Conservation (phyloP, 257 asterid species). For the Perilla frutescens region DNA sequence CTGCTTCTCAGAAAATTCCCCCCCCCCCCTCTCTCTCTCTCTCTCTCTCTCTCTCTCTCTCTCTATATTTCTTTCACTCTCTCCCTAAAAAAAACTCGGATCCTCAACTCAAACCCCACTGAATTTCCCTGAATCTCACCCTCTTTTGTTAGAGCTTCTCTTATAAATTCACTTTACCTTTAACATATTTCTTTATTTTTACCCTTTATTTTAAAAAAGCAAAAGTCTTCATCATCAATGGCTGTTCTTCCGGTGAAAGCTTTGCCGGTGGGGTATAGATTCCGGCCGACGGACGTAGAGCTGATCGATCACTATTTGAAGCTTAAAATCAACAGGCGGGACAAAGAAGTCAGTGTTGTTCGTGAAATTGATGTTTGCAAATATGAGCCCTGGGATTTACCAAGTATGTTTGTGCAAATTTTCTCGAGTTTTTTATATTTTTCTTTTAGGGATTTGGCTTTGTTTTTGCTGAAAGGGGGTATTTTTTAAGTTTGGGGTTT, state of each 20-base stretch:
- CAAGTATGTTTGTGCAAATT: conserved; percentile 44
- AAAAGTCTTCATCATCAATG: conserved; percentile 42
- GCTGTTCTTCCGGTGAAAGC: conserved; percentile 58
- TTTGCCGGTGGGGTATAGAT: conserved; percentile 90
- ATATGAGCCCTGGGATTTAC: conserved; percentile 86
- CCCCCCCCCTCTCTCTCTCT: conserved; percentile 20
- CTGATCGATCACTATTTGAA: conserved; percentile 75
- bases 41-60: conserved; percentile 30
- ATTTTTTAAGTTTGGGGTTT: neutral
- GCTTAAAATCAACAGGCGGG: conserved; percentile 67
- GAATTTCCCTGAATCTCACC: conserved; percentile 48
- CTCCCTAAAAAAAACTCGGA: conserved; percentile 27
- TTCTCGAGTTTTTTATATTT: neutral
- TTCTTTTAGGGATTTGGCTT: neutral
- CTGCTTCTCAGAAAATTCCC: conserved; percentile 45
- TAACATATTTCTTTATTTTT: neutral
- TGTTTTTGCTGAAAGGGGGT: neutral
- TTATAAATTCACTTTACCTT: conserved; percentile 28
- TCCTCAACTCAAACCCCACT: conserved; percentile 45
- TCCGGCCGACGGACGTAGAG: conserved; percentile 94
- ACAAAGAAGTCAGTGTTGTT: conserved; percentile 65
- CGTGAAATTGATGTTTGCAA: conserved; percentile 91
- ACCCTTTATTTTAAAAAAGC: conserved; percentile 12
- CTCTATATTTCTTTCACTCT: too few relatives aligned
- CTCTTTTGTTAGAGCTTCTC: conserved; percentile 19